A percentile compares a stretch with the other conserved stretches of the same genome.
Conservation (phyloP, 2,329 filamentous ascomycete genomes). For the Dissoconium aciculare region DNA sequence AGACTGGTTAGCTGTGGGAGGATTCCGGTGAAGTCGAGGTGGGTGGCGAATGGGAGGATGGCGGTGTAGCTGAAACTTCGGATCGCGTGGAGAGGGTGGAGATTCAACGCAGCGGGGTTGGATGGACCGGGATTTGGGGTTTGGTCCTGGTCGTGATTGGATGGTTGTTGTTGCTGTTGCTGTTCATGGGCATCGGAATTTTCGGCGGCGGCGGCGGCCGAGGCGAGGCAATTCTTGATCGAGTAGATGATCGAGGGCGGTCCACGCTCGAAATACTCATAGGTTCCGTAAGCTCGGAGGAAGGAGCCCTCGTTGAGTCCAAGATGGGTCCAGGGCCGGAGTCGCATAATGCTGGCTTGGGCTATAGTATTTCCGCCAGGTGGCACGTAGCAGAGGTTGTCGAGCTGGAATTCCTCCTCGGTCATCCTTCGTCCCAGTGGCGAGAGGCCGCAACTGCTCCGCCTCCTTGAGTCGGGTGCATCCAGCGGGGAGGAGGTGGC, state of each 20-base stretch:
- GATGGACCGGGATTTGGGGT: not conserved
- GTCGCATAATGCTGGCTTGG: slow-evolving; percentile 35
- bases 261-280: slow-evolving; percentile 53
- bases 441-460: too few species aligned
- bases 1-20: slow-evolving; percentile 18
- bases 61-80: slow-evolving; percentile 21
- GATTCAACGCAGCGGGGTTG: slow-evolving; percentile 5
- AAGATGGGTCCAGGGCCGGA: slow-evolving; percentile 50
- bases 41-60: slow-evolving; percentile 21
- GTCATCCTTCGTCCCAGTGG: too few species aligned
- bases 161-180: not conserved
- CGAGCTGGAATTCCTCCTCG: slow-evolving; percentile 6
- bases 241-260: slow-evolving; percentile 27
- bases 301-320: slow-evolving; percentile 63
- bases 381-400: slow-evolving; percentile 6
- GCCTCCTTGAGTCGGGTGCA: too few species aligned
- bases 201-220: not conserved
- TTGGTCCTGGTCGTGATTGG: not conserved
- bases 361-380: slow-evolving; percentile 12
- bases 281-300: slow-evolving; percentile 52
- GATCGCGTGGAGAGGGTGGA: slow-evolving; percentile 16
- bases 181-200: too few species aligned
- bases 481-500: too few species aligned
- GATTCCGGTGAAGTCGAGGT: slow-evolving; percentile 15
- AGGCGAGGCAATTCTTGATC: slow-evolving; percentile 15